A percentile compares a stretch with the other conserved stretches of the same genome.
These are phyloP conservation scores for Mycena citricolor DNA, from an alignment of 1,284 basidiomycete genomes.

Conservation along the genomic window DNA sequence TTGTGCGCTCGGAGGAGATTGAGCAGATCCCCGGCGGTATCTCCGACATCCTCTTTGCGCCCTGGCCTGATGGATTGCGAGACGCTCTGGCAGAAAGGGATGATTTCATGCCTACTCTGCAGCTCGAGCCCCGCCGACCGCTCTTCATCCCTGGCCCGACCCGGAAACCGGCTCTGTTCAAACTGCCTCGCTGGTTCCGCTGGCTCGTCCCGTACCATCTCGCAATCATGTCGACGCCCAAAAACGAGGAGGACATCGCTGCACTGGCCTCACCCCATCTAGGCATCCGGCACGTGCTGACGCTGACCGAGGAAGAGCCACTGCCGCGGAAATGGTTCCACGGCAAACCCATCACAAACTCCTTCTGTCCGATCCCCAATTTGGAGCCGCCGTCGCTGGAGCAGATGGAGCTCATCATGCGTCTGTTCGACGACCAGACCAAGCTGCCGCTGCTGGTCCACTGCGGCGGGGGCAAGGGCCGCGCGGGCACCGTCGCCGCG, in stretches of 20 bases:
- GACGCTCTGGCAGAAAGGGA: slow-evolving; percentile 32
- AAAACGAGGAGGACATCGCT: slow-evolving; percentile 48
- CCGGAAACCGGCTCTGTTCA: slow-evolving; percentile 32
- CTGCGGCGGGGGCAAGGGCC: slow-evolving; percentile 63
- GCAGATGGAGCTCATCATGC: slow-evolving; percentile 57
- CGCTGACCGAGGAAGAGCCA: slow-evolving; percentile 57
- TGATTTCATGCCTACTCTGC: slow-evolving; percentile 37
- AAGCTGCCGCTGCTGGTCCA: slow-evolving; percentile 55
- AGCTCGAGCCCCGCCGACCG: slow-evolving; percentile 42
- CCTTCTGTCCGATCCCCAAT: slow-evolving; percentile 56
- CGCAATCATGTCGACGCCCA: slow-evolving; percentile 61
- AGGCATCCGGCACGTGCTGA: slow-evolving; percentile 57
- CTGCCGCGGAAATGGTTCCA: slow-evolving; percentile 49
- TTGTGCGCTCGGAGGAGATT: slow-evolving; percentile 43
- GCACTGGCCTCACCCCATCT: slow-evolving; percentile 45
- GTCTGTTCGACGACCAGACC: slow-evolving; percentile 42
- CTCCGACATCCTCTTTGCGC: slow-evolving; percentile 32
- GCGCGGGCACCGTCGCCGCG: slow-evolving; percentile 60
- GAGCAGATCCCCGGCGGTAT: slow-evolving; percentile 37
- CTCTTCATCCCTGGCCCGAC: slow-evolving; percentile 38
- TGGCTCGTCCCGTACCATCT: slow-evolving; percentile 60
- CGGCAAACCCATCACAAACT: slow-evolving; percentile 45
- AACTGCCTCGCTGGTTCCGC: slow-evolving; percentile 57
- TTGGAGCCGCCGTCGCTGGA: slow-evolving; percentile 54
- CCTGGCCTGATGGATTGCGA: slow-evolving; percentile 44